Percentiles rank a stretch among this genome's conserved stretches.
Evolutionary conservation across 1,284 basidiomycete species (phyloP).

Genomic region (Puccinia polysora): DNA sequence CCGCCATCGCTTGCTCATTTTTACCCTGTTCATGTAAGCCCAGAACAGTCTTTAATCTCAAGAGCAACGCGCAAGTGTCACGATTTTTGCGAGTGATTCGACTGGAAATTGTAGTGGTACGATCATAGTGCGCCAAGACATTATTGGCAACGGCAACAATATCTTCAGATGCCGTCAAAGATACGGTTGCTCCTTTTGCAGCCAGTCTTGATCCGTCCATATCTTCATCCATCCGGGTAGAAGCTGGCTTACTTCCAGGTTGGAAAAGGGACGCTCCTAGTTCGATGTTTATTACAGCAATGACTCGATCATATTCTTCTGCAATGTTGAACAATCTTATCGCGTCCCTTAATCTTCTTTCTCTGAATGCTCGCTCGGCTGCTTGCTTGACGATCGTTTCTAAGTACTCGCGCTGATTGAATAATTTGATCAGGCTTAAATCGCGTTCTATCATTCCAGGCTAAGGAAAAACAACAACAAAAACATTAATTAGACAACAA

Average conservation of each 20-base stretch:
- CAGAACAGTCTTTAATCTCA: constrained; percentile 77
- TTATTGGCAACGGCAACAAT: constrained; percentile 74
- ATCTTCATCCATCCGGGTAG: constrained; percentile 10
- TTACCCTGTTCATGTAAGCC: constrained; percentile 69
- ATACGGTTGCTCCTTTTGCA: constrained; percentile 53
- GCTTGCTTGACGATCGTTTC: constrained; percentile 76
- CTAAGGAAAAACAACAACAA: constrained; percentile 55
- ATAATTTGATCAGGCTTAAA: constrained; percentile 69
- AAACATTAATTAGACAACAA: constrained; percentile 7
- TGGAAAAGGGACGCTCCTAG: constrained; percentile 77
- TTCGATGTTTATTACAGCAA: constrained; percentile 79
- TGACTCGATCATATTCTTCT: constrained; percentile 81
- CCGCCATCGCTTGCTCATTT: constrained; percentile 73
- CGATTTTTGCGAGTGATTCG: constrained; percentile 73
- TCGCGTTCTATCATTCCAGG: constrained; percentile 81
- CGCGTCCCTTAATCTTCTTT: constrained; percentile 72
- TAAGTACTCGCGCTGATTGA: constrained; percentile 69
- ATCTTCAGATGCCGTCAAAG: constrained; percentile 64
- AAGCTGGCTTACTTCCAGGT: constrained; percentile 52
- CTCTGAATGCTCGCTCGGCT: constrained; percentile 67
- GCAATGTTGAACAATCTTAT: constrained; percentile 95
- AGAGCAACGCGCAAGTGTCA: constrained; percentile 61
- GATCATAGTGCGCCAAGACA: constrained; percentile 80
- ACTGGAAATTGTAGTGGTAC: constrained; percentile 68
- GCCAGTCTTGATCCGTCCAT: constrained; percentile 20